These are phyloP conservation scores for Phaeomoniella chlamydospora DNA, from an alignment of 2,329 filamentous ascomycete genomes.

Conservation along the genomic window DNA sequence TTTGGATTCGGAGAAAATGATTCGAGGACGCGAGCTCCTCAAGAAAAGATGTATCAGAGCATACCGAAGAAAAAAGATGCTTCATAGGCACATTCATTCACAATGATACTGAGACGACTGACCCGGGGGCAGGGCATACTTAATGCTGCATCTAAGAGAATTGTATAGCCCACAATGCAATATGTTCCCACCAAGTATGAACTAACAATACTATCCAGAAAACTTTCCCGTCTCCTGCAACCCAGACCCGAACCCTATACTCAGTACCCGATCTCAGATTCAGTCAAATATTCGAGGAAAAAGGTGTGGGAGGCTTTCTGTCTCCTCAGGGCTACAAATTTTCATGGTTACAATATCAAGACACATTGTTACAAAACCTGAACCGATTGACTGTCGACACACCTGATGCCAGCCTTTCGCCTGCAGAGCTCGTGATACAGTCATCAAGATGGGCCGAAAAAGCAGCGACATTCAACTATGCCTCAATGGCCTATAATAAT, in stretches of 20 bases:
- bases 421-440: constrained; percentile 56
- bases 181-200: no score
- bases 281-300: constrained; percentile 25
- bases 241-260: constrained; percentile 16
- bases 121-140: neutral
- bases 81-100: neutral
- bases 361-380: constrained; percentile 57
- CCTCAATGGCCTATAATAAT: constrained; percentile 92
- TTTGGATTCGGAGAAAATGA: neutral
- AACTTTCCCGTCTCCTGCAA: neutral
- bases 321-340: constrained; percentile 54
- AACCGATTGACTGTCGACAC: constrained; percentile 60
- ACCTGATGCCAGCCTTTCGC: constrained; percentile 35
- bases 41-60: no score
- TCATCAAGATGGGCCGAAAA: constrained; percentile 64
- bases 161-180: no score
- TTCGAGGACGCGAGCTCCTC: neutral
- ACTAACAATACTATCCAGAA: neutral
- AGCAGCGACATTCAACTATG: constrained; percentile 84
- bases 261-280: constrained; percentile 33
- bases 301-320: constrained; percentile 58
- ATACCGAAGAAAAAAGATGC: neutral
- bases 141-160: neutral
- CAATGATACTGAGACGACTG: constrained; percentile 1
- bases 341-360: constrained; percentile 75